Conservation (phyloP, 129 eudicot species). For the Centaurea solstitialis region DNA sequence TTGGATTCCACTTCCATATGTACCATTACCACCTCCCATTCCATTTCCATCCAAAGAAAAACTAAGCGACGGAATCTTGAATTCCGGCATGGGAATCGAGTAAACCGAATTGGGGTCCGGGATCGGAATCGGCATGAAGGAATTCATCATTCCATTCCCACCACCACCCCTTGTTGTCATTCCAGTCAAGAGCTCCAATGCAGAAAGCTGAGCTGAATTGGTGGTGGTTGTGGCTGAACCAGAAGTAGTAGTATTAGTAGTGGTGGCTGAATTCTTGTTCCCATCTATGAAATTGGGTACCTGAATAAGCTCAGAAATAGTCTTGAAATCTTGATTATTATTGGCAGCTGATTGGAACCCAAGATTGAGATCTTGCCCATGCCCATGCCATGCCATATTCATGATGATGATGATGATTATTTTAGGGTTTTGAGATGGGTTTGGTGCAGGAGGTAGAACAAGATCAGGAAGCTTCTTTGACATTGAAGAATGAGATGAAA, state of each 20-base stretch:
- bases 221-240: constrained; percentile 19
- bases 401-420: background rate
- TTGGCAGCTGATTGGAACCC: constrained; percentile 39
- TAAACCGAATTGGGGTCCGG: constrained; percentile 41
- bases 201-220: constrained; percentile 48
- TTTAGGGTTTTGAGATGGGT: constrained; percentile 48
- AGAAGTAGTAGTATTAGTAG: background rate
- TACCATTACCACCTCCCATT: constrained; percentile 42
- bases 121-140: constrained; percentile 56
- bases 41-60: constrained; percentile 76
- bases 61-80: constrained; percentile 51
- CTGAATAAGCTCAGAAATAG: constrained; percentile 63
- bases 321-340: constrained; percentile 50
- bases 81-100: constrained; percentile 50
- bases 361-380: constrained; percentile 77
- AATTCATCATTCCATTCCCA: constrained; percentile 37
- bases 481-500: constrained; percentile 33
- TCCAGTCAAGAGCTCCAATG: constrained; percentile 69
- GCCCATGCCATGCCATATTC: too few relatives aligned
- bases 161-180: constrained; percentile 41
- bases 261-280: constrained; percentile 17
- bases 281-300: constrained; percentile 56
- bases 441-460: constrained; percentile 29
- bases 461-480: constrained; percentile 55
- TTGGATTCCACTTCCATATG: constrained; percentile 47